phyloP scores from a whole-genome alignment of 768 basidiomycete genomes.

The Tephrocybe sp. region DNA sequence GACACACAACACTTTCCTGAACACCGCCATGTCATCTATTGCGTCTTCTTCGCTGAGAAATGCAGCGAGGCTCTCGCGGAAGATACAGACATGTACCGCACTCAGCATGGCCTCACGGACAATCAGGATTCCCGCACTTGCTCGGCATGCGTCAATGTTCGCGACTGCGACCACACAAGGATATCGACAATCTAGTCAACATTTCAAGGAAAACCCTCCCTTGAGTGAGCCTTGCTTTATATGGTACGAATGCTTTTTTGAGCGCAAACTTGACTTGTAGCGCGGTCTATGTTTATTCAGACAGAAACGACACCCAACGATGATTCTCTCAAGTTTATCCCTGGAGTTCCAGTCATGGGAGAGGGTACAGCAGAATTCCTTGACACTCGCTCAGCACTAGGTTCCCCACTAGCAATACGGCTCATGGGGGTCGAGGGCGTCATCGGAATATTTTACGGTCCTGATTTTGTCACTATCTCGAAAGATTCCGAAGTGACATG shows the following conservation, averaged over 20 bases:
- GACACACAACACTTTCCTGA: background rate
- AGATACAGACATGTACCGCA: slow-evolving; percentile 2
- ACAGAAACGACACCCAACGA: slow-evolving; percentile 97
- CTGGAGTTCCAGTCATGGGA: slow-evolving; percentile 85
- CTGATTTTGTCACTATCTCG: slow-evolving; percentile 96
- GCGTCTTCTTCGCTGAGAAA: slow-evolving; percentile 16
- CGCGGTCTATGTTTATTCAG: slow-evolving; percentile 96
- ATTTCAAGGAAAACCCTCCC: slow-evolving; percentile 21
- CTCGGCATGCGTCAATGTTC: slow-evolving; percentile 25
- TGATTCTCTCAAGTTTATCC: slow-evolving; percentile 97
- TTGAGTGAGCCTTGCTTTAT: slow-evolving; percentile 32
- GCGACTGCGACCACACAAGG: slow-evolving; percentile 21
- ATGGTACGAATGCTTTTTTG: background rate
- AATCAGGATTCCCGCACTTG: slow-evolving; percentile 5
- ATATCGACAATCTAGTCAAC: slow-evolving; percentile 17
- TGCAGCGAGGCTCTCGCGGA: slow-evolving; percentile 11
- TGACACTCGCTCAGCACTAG: slow-evolving; percentile 80
- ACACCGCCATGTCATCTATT: slow-evolving; percentile 10
- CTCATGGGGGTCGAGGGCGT: slow-evolving; percentile 96
- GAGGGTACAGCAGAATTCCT: slow-evolving; percentile 93
- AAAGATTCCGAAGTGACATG: slow-evolving; percentile 86
- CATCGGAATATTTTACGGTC: slow-evolving; percentile 88
- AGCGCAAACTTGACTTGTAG: slow-evolving; percentile 32
- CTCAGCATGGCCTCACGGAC: slow-evolving; percentile 1
- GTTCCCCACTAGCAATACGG: slow-evolving; percentile 92